phyloP scores from a whole-genome alignment of 352 stramenopile species.

The Phytophthora vignae region DNA sequence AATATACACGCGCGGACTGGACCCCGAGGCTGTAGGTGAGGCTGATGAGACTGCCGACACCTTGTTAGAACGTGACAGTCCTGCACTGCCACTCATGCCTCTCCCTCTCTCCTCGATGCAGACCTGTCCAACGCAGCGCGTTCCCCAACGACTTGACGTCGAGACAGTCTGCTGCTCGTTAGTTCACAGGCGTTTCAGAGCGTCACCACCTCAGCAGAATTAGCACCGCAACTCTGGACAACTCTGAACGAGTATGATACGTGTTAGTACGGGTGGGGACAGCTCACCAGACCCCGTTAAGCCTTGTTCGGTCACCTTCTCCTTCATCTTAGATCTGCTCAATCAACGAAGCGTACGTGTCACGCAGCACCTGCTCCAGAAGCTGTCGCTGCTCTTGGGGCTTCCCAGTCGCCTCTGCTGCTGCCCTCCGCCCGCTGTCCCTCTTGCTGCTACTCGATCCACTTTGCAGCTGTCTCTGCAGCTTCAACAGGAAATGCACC shows the following conservation, averaged over 20 bases:
- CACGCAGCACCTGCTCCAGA: constrained; percentile 44
- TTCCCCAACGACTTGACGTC: constrained; percentile 8
- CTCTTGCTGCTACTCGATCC: constrained; percentile 25
- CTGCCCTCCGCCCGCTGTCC: constrained; percentile 17
- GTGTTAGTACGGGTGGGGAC: constrained; percentile 7
- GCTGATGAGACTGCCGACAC: constrained; percentile 24
- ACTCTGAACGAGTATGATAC: neutral
- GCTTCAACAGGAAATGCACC: constrained; percentile 71
- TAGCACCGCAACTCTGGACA: constrained; percentile 10
- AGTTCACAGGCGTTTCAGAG: constrained; percentile 27
- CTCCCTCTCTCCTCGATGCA: neutral
- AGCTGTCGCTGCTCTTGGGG: constrained; percentile 39
- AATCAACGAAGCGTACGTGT: constrained; percentile 48
- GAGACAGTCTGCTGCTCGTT: neutral
- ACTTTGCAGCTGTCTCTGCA: constrained; percentile 61
- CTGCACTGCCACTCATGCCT: constrained; percentile 23
- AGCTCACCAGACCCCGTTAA: too few relatives aligned
- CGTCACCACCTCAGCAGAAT: constrained; percentile 23
- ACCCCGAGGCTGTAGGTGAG: constrained; percentile 14
- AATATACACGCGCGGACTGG: constrained; percentile 9
- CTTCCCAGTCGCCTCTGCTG: constrained; percentile 25
- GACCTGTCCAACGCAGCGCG: neutral
- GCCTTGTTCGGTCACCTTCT: too few relatives aligned
- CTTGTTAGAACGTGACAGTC: constrained; percentile 20
- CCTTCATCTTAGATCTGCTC: constrained; percentile 38